A percentile compares a stretch with the other conserved stretches of the same genome.
Conservation (phyloP, 2,329 filamentous ascomycete genomes). For the Aspergillus costaricaensis region DNA sequence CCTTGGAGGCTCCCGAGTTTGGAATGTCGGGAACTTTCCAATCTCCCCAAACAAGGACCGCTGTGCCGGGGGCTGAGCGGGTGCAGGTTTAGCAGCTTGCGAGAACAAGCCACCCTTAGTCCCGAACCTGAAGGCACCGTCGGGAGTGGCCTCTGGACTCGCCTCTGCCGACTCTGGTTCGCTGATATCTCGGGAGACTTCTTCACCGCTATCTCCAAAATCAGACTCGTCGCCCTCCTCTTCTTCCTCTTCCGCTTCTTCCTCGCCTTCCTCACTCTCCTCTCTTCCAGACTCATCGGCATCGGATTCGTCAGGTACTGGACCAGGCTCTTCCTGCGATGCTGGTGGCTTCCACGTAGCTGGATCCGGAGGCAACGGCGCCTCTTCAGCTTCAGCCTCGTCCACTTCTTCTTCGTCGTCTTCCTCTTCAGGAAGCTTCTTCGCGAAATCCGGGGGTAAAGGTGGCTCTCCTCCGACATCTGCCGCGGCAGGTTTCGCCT, state of each 20-base stretch:
- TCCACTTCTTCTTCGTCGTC: constrained; percentile 15
- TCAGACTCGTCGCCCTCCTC: constrained; percentile 42
- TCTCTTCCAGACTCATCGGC: constrained; percentile 37
- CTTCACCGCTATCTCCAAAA: constrained; percentile 50
- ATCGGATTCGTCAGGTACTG: constrained; percentile 40
- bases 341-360: constrained; percentile 23
- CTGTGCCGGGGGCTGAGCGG: constrained; percentile 15
- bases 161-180: constrained; percentile 31
- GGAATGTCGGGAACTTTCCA: constrained; percentile 38
- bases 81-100: constrained; percentile 34
- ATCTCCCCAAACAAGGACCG: constrained; percentile 50
- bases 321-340: constrained; percentile 26
- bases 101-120: constrained; percentile 45
- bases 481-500: constrained; percentile 20
- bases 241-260: constrained; percentile 20
- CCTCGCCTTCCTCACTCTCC: constrained; percentile 25
- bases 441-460: constrained; percentile 28
- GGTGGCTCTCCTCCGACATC: constrained; percentile 25
- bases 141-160: constrained; percentile 44
- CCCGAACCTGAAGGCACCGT: constrained; percentile 47
- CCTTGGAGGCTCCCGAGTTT: constrained; percentile 39
- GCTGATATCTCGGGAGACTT: constrained; percentile 45
- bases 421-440: background rate
- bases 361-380: constrained; percentile 32
- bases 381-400: constrained; percentile 20